Evolutionary conservation across 2,329 filamentous ascomycete species (phyloP), one percentile per base, ranked within the genome.

Genomic region (Fusarium sulawesiense): DNA sequence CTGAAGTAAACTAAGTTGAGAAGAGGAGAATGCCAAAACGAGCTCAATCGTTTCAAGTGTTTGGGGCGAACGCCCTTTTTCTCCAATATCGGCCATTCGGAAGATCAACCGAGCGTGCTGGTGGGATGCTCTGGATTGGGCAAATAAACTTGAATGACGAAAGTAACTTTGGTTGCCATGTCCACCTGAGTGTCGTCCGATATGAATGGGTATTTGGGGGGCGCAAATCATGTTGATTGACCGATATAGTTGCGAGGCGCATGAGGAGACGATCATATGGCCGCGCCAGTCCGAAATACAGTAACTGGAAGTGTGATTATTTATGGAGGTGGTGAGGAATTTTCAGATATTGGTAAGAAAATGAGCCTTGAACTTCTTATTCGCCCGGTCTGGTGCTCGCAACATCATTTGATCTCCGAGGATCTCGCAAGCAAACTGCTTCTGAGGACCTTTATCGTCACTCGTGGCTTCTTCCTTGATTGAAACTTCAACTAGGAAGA

Each of bases 331-430:
- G 7, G 8, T 20, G 25, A 4, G 9, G 20, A n/a, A 10, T 10
- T 27, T 27, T 92, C 83, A 97, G 16, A 97, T 79, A 70, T 92
- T 89, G 50, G 89, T 86, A 68, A 94, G 84, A 75, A 93, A 93
- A 77, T 95, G 94, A 77, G 88, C 86, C 81, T 96, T 97, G 81
- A 97, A 97, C 82, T 97, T 98, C 82, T 89, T 93, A 75, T 92
- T 97, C 50, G 94, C 93, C 23, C 96, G 85, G 78, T 98, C 95
- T 18, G 92, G 89, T 4, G 95, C 90, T 13, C 94, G 87, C 71
- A 91, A 89, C 84, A 93, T 89, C 76, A 98, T 94, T 77, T 97
- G 93, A 73, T 93, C 92, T 4, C 96, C 96, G 69, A 95, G 87
- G 3, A 98, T 83, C 78, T 98, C 95, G 74, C 98, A 96, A 0